Percentiles rank a stretch among this genome's conserved stretches.
Evolutionary conservation across 2,329 filamentous ascomycete species (phyloP).

Genomic region (Aspergillus felis): DNA sequence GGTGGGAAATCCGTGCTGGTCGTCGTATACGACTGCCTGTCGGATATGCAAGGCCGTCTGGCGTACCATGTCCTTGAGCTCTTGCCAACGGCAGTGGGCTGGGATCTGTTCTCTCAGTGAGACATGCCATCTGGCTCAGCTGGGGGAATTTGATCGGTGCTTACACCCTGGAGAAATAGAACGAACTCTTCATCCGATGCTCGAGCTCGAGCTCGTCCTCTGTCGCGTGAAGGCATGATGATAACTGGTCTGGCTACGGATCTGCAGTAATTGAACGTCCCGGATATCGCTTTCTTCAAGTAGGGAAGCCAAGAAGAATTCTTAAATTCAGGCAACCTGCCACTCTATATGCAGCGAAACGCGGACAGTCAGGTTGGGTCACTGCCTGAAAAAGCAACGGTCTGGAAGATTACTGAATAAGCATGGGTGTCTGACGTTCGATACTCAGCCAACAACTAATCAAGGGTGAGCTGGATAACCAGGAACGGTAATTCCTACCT

Average conservation of each 20-base stretch:
- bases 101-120: constrained; percentile 33
- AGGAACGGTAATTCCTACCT: neutral
- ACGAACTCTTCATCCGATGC: constrained; percentile 42
- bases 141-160: constrained; percentile 8
- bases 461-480: neutral
- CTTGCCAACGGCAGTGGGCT: constrained; percentile 43
- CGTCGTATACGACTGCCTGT: constrained; percentile 44
- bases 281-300: neutral
- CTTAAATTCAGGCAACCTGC: neutral
- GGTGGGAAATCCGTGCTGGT: constrained; percentile 39
- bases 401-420: neutral
- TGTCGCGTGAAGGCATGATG: constrained; percentile 33
- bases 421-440: neutral
- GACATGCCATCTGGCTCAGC: neutral
- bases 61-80: constrained; percentile 43
- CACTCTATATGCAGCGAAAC: neutral
- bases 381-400: neutral
- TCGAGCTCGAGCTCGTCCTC: constrained; percentile 29
- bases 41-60: constrained; percentile 43
- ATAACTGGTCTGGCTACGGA: neutral
- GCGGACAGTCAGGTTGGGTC: neutral
- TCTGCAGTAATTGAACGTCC: neutral
- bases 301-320: neutral
- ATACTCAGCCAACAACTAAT: neutral
- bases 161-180: constrained; percentile 42